Base-by-base conservation (phyloP, 2,329 filamentous ascomycete genomes). In the Clonostachys solani region DNA sequence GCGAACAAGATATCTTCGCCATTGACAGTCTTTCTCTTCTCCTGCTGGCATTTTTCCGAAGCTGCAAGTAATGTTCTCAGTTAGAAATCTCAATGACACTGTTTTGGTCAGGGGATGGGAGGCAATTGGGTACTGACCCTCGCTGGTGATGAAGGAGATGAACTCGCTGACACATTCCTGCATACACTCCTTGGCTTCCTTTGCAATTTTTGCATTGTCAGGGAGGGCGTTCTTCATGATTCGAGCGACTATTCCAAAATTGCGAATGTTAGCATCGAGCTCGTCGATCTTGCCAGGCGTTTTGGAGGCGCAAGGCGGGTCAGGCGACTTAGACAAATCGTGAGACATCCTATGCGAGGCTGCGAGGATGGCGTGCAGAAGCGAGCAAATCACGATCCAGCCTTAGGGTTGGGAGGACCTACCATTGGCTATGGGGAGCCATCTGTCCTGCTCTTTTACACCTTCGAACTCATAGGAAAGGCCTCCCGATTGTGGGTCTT, bases 371-470 rank as follows among this genome's bases (percentile, higher is more conserved):
- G 52, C 53, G 54, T 51, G 56, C 48, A 52, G 57, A 38, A 29
- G 23, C 55, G 59, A 58, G 52, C 61, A 61, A 65, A 66, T 65
- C 74, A 74, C 72, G 77, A 78, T 76, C 76, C 16, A 45, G 47
- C 40, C 34, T 29, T 18, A 41, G 45, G 42, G 12, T 29, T 48
- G 50, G 53, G 17, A 38, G 36, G 49, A 94, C 94, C 82, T 82
- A 99, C 94, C 94, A 91, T 99, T 99, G 75, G 94, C 94, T 82
- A 99, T 99, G 68, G 94, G 94, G 69, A 99, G 83, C 94, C 94
- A 99, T 80, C 94, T 81, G 74, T 99, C 94, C 74, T 99, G 94
- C 74, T 99, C 94, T 80, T 97, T 97, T 72, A 97, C 92, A 43
- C 65, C 65, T 75, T 97, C 92, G 69, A 96, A 96, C 76, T 97